Evolutionary conservation across 179 eudicot genomes (phyloP).

Genomic region (Nepenthes alata): DNA sequence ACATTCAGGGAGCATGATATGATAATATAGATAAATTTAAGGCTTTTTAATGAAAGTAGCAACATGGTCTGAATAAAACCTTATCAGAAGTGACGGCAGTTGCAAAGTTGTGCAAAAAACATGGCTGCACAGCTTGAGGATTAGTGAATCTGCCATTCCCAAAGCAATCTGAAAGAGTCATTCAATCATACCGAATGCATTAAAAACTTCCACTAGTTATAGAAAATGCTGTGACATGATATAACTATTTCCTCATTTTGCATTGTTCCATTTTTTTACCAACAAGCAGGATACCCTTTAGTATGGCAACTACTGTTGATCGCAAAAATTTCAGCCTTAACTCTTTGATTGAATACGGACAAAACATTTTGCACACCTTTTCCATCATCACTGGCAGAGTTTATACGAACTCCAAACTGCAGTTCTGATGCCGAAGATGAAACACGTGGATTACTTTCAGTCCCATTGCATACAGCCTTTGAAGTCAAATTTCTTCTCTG

Average conservation of each 20-base stretch:
- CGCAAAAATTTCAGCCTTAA: no score
- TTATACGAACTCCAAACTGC: slow-evolving; percentile 16
- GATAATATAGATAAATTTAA: no score
- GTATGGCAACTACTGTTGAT: no score
- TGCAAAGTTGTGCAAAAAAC: slow-evolving; percentile 9
- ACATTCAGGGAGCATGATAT: no score
- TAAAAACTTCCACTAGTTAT: background rate
- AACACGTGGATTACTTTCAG: slow-evolving; percentile 14
- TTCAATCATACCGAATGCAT: background rate
- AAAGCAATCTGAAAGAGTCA: slow-evolving; percentile 18
- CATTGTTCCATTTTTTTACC: no score
- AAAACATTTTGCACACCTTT: slow-evolving; percentile 15
- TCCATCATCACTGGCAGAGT: slow-evolving; percentile 7
- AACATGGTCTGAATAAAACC: slow-evolving; percentile 12
- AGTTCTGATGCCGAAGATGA: slow-evolving; percentile 16
- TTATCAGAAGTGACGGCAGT: slow-evolving; percentile 17
- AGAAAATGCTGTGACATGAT: background rate
- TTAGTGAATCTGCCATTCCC: slow-evolving; percentile 5
- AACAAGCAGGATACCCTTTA: no score
- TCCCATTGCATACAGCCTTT: slow-evolving; percentile 16
- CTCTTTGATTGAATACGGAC: no score
- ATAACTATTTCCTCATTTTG: no score
- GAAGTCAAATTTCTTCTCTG: slow-evolving; percentile 31
- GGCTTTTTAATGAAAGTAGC: background rate
- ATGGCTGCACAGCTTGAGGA: slow-evolving; percentile 11